Base-by-base conservation (phyloP, 2,329 filamentous ascomycete species). In the Fusarium oxysporum region DNA sequence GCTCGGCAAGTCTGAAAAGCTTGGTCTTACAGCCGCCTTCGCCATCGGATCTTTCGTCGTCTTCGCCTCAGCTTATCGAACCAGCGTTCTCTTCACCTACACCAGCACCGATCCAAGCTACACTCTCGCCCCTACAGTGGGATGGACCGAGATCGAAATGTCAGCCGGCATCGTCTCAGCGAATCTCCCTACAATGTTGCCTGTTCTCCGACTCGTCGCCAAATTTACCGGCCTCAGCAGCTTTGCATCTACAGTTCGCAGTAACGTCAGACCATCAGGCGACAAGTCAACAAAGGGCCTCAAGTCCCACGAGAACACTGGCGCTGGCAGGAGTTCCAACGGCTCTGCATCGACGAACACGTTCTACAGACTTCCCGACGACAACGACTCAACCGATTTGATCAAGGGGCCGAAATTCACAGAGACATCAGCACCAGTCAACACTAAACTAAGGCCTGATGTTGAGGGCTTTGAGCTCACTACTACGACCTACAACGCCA, bases 131-230 rank as follows among this genome's bases (percentile, higher is more conserved):
- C 83, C 82, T 2, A 82, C 84, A 0, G 82, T 84, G 8, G 84
- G 82, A 59, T 88, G 86, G 86, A 85, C 85, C 11, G 81, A 81
- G 8, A 84, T 87, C 67, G 86, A 88, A 73, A 83, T 85, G 77
- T 81, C 85, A 0, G 83, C 84, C 0, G 87, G 86, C 55, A 87
- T 89, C 70, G 81, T 87, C 47, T 87, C 86, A 0, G 87, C 87
- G 11, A 88, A 86, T 69, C 83, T 88, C 0, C 87, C 87, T 0
- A 87, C 87, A 1, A 79, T 89, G 43, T 82, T 85, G 10, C 86
- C 86, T 6, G 81, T 86, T 19, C 71, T 87, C 37, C 79, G 80
- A 7, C 23, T 74, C 14, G 78, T 84, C 12, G 79, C 83, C 6
- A 81, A 84, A n/a, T 80, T 86, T 23, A 85, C 84, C 64, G 73